Evolutionary conservation across 352 stramenopile genomes (phyloP), one percentile per base, ranked within the genome.

Genomic region (Vaucheria bursata): DNA sequence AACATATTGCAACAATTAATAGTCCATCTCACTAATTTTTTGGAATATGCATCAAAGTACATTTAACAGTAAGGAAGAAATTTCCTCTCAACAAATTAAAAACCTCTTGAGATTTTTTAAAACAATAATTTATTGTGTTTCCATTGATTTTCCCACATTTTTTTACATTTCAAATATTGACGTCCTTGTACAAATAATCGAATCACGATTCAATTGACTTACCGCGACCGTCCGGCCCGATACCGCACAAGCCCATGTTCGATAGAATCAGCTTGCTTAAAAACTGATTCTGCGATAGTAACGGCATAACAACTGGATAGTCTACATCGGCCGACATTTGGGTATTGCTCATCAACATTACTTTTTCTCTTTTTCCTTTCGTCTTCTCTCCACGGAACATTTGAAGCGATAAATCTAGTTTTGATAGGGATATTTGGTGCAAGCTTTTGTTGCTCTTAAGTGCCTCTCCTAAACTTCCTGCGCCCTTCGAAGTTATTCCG

Each of bases 381-480:
- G 70, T 18, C 25, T 29, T 29, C 25, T 1, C 7, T 34, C 78
- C 78, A 39, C 69, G 78, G 36, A 83, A 65, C 31, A 83, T 52
- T 73, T 75, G 69, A 32, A 77, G 71, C 66, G 39, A 2, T 7
- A 83, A 66, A 29, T 81, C 73, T 7, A 74, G 36, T 66, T 73
- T 68, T 0, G 78, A 67, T 34, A 83, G 65, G 34, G 40, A 66
- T 49, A 83, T 34, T 32, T 5, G 40, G 29, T 29, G 64, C 7
- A 83, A 32, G 39, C 38, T 75, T 12, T 71, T 35, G 65, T 83
- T 83, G 3, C 32, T 35, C 34, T 25, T 68, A 3, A 83, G 73
- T 31, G 78, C 78, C 34, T 81, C 73, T 4, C 78, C 78, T 5
- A 83, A 69, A 7, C 72, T 66, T 29, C 29, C 73, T 18, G 78